Evolutionary conservation across 78 protist genomes (phyloP).

Genomic region (Bodo saltans): DNA sequence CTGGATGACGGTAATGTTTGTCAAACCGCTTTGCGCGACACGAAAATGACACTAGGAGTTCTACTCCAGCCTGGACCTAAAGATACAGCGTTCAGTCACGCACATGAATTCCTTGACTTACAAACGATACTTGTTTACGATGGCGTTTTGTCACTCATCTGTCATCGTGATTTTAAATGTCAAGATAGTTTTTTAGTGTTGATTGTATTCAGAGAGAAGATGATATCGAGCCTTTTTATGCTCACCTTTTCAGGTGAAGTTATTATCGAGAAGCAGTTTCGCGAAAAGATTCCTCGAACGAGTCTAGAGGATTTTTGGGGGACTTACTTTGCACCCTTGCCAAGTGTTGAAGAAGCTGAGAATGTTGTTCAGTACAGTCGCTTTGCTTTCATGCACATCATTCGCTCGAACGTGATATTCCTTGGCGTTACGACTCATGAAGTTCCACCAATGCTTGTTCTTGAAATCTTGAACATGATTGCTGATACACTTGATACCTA

Average conservation of each 20-base stretch:
- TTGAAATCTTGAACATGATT: neutral
- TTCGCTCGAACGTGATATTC: neutral
- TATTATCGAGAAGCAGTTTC: constrained; percentile 1
- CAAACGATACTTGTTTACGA: too few relatives aligned
- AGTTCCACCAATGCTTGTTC: neutral
- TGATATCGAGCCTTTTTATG: neutral
- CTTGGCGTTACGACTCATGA: neutral
- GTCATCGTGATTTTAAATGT: neutral
- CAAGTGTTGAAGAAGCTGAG: neutral
- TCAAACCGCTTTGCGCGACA: too few relatives aligned
- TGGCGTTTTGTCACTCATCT: neutral
- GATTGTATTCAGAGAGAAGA: neutral
- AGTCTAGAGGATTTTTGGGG: neutral
- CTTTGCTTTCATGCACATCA: neutral
- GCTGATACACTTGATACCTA: constrained; percentile 9
- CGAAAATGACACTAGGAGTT: too few relatives aligned
- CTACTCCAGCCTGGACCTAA: too few relatives aligned
- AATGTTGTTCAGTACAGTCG: neutral
- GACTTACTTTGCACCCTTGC: neutral
- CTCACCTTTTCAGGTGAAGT: neutral
- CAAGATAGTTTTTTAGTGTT: neutral
- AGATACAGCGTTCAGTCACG: too few relatives aligned
- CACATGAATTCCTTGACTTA: too few relatives aligned
- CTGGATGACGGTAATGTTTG: too few relatives aligned
- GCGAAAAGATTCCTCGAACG: neutral